Evolutionary conservation across 106 monocot genomes (phyloP).

Genomic region (Platanthera guangdongensis): DNA sequence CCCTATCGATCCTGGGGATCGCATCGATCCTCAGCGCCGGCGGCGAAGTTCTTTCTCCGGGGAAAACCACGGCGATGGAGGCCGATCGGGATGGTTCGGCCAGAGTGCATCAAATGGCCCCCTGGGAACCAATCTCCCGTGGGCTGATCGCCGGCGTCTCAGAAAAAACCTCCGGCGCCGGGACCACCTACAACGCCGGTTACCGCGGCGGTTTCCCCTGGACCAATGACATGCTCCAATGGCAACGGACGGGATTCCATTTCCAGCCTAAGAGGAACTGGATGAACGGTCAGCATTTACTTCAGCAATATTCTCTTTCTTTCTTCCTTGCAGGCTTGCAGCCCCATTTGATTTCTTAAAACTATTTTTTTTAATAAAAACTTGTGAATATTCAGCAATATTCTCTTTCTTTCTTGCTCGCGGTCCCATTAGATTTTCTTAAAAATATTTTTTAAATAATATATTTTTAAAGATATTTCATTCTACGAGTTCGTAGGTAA

Average conservation of each 20-base stretch:
- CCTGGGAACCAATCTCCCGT: background rate
- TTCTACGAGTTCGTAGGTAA: too few relatives aligned
- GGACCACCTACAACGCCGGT: background rate
- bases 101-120: background rate
- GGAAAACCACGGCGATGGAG: too few relatives aligned
- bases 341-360: background rate
- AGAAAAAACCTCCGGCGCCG: slow-evolving; percentile 18
- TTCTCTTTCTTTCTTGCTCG: too few relatives aligned
- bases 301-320: background rate
- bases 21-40: background rate
- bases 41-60: background rate
- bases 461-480: too few relatives aligned
- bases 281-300: slow-evolving; percentile 34
- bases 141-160: slow-evolving; percentile 25
- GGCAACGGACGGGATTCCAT: slow-evolving; percentile 47
- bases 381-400: too few relatives aligned
- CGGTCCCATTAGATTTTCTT: background rate
- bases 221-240: slow-evolving; percentile 37
- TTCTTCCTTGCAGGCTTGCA: too few relatives aligned
- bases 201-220: slow-evolving; percentile 14
- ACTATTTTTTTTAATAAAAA: background rate
- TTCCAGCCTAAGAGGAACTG: slow-evolving; percentile 44
- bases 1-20: background rate
- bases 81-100: background rate
- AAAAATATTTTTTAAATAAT: background rate